Conservation (phyloP, 768 basidiomycete genomes). For the Phylloporus sp. region DNA sequence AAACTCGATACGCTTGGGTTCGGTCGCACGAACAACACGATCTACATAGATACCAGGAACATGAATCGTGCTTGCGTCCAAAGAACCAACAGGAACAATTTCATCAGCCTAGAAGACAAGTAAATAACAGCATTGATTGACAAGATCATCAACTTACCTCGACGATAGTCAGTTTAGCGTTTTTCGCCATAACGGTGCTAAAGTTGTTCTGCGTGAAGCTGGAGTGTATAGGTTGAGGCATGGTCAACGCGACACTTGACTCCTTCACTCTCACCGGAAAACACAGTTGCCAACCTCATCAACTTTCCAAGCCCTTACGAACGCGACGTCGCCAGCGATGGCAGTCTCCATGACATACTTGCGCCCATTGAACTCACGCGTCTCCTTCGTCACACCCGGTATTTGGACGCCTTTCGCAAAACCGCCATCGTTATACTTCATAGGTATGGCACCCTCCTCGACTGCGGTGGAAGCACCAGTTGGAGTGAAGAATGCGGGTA, state of each 20-base stretch:
- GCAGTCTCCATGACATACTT: conserved; percentile 80
- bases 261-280: conserved; percentile 59
- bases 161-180: conserved; percentile 85
- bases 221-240: neutral
- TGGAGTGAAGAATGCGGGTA: conserved; percentile 92
- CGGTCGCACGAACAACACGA: conserved; percentile 76
- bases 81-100: conserved; percentile 77
- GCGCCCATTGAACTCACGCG: conserved; percentile 72
- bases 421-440: conserved; percentile 77
- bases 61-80: conserved; percentile 81
- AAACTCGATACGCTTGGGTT: conserved; percentile 76
- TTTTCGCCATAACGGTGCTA: conserved; percentile 81
- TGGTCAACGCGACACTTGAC: neutral
- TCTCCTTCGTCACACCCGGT: conserved; percentile 73
- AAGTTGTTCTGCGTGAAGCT: conserved; percentile 91
- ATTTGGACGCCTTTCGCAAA: conserved; percentile 64
- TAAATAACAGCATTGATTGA: conserved; percentile 1
- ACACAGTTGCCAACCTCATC: conserved; percentile 90
- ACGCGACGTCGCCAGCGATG: conserved; percentile 76
- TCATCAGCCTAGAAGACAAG: conserved; percentile 63
- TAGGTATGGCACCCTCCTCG: conserved; percentile 74
- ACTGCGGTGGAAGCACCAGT: conserved; percentile 85
- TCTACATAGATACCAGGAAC: conserved; percentile 85
- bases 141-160: conserved; percentile 48
- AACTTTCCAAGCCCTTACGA: conserved; percentile 88